Conservation (phyloP, 257 asterid genomes). For the Solanum chmielewskii region DNA sequence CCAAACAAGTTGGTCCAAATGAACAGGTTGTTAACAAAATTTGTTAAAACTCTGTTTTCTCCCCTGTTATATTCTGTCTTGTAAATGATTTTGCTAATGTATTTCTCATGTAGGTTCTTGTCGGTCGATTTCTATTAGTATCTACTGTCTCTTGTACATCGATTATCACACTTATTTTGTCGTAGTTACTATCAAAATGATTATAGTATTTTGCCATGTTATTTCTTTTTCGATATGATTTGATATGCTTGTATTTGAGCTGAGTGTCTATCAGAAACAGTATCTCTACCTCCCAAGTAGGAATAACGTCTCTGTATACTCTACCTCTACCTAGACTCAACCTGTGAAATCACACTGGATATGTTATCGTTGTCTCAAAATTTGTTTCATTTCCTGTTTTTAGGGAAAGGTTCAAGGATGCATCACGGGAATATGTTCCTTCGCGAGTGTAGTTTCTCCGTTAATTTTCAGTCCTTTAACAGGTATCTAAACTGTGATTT, state of each 20-base stretch:
- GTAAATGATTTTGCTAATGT: neutral
- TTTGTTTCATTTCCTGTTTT: neutral
- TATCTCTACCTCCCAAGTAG: neutral
- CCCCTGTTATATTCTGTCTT: neutral
- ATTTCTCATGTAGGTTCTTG: neutral
- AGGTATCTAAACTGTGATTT: slow-evolving; percentile 17
- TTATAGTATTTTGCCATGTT: neutral
- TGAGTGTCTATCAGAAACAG: neutral
- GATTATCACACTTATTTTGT: neutral
- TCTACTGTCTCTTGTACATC: neutral
- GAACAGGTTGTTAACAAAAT: slow-evolving; percentile 45
- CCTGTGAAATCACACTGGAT: neutral
- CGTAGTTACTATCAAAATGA: neutral
- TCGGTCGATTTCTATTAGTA: neutral
- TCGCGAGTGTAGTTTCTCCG: slow-evolving; percentile 66
- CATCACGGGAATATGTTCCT: slow-evolving; percentile 68
- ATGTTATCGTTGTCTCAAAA: neutral
- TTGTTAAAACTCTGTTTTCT: neutral
- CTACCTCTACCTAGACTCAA: neutral
- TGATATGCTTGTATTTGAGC: neutral
- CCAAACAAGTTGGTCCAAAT: slow-evolving; percentile 72
- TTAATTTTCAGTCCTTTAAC: slow-evolving; percentile 80
- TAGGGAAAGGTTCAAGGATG: slow-evolving; percentile 94
- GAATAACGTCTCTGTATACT: neutral
- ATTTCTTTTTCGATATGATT: neutral